Evolutionary conservation across 2,329 filamentous ascomycete species (phyloP).

Genomic region (Tothia fuscella): DNA sequence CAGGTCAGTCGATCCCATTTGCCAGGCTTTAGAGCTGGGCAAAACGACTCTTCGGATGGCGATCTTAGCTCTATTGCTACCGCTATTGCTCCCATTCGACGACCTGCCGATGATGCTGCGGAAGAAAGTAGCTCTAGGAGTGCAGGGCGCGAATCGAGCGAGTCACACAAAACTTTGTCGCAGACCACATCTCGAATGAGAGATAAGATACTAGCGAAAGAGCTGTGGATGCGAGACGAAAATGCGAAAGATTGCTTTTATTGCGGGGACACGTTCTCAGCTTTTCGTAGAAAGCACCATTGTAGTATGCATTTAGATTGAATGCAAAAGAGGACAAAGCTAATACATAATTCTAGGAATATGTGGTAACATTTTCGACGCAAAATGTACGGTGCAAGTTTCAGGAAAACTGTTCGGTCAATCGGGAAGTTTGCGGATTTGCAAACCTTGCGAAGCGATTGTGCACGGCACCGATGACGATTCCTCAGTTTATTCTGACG

Average conservation of each 20-base stretch:
- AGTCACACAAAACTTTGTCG: constrained; percentile 28
- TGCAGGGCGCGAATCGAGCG: constrained; percentile 7
- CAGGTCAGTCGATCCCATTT: constrained; percentile 35
- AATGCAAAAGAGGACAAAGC: neutral
- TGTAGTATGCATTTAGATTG: constrained; percentile 69
- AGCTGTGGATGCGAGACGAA: constrained; percentile 99
- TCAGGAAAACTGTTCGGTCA: constrained; percentile 81
- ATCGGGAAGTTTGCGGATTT: constrained; percentile 71
- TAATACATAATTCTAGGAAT: constrained; percentile 25
- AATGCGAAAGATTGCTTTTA: constrained; percentile 96
- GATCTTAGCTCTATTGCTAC: constrained; percentile 25
- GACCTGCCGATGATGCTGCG: neutral
- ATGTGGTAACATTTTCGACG: constrained; percentile 97
- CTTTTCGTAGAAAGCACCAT: constrained; percentile 92
- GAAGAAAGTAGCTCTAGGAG: constrained; percentile 10
- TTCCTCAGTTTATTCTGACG: constrained; percentile 81
- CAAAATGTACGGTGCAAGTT: constrained; percentile 88
- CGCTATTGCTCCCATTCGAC: constrained; percentile 17
- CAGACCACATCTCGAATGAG: constrained; percentile 52
- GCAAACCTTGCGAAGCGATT: constrained; percentile 82
- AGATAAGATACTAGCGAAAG: constrained; percentile 79
- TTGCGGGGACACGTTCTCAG: constrained; percentile 81
- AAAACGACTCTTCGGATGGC: constrained; percentile 34
- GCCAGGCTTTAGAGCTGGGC: constrained; percentile 34
- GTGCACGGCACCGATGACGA: constrained; percentile 84